Conservation (phyloP, 306 rosid species). For the Rubus idaeus region DNA sequence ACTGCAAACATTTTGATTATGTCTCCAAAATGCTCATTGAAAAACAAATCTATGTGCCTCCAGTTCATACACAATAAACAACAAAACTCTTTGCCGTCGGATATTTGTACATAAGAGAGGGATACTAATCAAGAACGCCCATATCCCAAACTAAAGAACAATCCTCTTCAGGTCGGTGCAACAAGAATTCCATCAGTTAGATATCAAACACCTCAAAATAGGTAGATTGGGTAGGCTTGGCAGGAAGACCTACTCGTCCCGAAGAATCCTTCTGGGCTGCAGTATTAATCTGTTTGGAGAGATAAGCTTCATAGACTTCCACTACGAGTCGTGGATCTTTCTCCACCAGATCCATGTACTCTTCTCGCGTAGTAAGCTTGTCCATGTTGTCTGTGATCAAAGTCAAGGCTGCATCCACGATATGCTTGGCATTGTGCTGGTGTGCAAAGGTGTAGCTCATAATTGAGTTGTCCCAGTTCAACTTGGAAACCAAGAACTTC, state of each 20-base stretch:
- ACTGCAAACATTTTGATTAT: background rate
- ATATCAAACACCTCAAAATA: too few relatives aligned
- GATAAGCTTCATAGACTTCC: conserved; percentile 75
- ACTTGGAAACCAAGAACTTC: conserved; percentile 53
- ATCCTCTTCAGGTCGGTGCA: background rate
- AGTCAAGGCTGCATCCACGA: conserved; percentile 60
- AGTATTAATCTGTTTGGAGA: conserved; percentile 61
- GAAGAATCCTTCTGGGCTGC: conserved; percentile 48
- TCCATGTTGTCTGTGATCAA: conserved; percentile 66
- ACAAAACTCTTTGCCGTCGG: background rate
- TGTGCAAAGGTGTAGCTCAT: conserved; percentile 58
- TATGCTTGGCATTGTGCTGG: conserved; percentile 63
- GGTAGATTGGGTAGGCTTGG: too few relatives aligned
- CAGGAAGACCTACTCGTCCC: background rate
- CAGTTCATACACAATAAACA: too few relatives aligned
- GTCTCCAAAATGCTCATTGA: background rate
- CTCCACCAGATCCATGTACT: conserved; percentile 63
- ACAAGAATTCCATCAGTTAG: background rate
- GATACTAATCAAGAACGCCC: background rate
- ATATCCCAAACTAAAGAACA: conserved; percentile 21
- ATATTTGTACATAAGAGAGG: background rate
- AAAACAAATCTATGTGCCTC: too few relatives aligned
- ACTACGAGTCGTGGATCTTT: conserved; percentile 72
- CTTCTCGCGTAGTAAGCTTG: conserved; percentile 51
- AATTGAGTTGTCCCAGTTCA: conserved; percentile 71